Base-by-base conservation (phyloP, 2,329 filamentous ascomycete species). In the Pyricularia sp. region DNA sequence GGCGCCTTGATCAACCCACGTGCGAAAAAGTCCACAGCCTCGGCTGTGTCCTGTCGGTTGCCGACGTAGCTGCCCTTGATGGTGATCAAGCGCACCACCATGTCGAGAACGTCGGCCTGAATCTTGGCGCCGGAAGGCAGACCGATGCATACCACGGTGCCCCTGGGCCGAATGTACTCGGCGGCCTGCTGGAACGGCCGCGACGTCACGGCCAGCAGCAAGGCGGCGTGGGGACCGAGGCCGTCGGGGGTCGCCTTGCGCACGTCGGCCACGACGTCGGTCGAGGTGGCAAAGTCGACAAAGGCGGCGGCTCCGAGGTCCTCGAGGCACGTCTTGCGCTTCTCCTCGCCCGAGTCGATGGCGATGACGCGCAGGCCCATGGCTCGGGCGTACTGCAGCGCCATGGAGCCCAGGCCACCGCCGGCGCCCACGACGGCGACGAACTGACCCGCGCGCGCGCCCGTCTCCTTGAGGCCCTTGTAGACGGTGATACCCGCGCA, bases 51-150 rank as follows among this genome's bases (percentile, higher is more conserved):
- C 74, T 89, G 87, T 70, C 93, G 85, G 81, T 96, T 97, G 66
- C 93, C 93, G 70, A 97, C 93, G 74, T 97, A 97, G 71, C 87
- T 91, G 67, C 93, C 93, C 81, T 90, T 90, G 82, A 97, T 97
- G 71, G 78, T 87, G 79, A 97, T 87, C 91, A 96, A 96, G 78
- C 88, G 80, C 73, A 93, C 82, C 68, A 97, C 93, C 8, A 89
- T 91, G 73, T 93, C 88, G 75, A 97, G 96, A 65, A 97, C 92
- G 53, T 91, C 90, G 1, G 93, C 92, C 70, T 84, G 84, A 68
- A 97, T 83, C 76, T 82, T 89, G 2, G 93, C 92, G 68, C 87
- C 82, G 49, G 90, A 88, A 5, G 93, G 93, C 30, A 97, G 81
- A 72, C 93, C 93, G 72, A 97, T 94, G 78, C 90, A 93, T 68